Evolutionary conservation across 352 stramenopile species (phyloP).

Genomic region (Globisporangium iwayamae): DNA sequence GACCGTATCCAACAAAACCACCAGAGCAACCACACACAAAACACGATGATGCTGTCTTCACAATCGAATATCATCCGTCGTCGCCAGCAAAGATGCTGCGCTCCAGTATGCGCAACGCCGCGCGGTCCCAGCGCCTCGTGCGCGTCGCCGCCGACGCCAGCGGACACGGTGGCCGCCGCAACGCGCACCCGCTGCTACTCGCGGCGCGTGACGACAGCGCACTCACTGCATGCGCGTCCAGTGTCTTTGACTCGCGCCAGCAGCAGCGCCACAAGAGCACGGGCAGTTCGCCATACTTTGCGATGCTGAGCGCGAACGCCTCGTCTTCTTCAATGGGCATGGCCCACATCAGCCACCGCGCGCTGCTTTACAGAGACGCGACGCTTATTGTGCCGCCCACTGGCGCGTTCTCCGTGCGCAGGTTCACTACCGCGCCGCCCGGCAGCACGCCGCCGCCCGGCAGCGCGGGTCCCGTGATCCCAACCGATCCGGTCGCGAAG

Average conservation of each 20-base stretch:
- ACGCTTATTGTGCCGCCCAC: constrained; percentile 23
- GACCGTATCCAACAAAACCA: background rate
- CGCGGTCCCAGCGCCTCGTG: constrained; percentile 32
- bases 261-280: constrained; percentile 11
- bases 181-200: constrained; percentile 16
- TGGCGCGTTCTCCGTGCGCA: constrained; percentile 25
- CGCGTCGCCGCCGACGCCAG: constrained; percentile 16
- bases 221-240: constrained; percentile 22
- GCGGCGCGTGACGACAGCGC: constrained; percentile 17
- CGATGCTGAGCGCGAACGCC: background rate
- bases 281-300: constrained; percentile 1
- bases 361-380: constrained; percentile 20
- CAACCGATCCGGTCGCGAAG: constrained; percentile 47
- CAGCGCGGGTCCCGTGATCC: background rate
- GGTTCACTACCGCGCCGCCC: constrained; percentile 46
- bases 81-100: constrained; percentile 29
- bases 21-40: background rate
- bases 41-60: background rate
- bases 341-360: constrained; percentile 7
- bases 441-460: constrained; percentile 19
- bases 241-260: constrained; percentile 11
- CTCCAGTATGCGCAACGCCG: constrained; percentile 35
- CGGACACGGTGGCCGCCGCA: background rate
- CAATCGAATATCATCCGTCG: constrained; percentile 3
- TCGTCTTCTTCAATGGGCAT: background rate